Evolutionary conservation across 352 stramenopile species (phyloP).

Genomic region (Thalassiosira livingstoniorum): DNA sequence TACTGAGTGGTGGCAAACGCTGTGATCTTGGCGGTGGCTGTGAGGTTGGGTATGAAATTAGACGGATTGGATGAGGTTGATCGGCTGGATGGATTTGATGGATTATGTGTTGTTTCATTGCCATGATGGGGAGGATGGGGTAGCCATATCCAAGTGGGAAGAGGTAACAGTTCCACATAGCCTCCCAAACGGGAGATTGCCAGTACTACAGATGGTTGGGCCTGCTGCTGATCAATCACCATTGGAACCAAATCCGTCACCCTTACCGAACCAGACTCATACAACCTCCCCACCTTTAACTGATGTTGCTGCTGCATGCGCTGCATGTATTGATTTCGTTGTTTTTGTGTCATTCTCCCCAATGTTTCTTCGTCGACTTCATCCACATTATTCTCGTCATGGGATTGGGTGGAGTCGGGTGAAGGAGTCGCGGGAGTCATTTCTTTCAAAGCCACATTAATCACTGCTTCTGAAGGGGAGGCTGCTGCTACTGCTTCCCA

Average conservation of each 20-base stretch:
- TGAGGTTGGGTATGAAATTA: constrained; percentile 51
- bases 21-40: constrained; percentile 28
- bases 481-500: constrained; percentile 70
- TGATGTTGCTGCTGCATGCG: neutral
- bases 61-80: too few species aligned
- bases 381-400: neutral
- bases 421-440: constrained; percentile 35
- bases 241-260: constrained; percentile 53
- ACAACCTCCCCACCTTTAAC: constrained; percentile 30
- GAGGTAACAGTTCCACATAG: constrained; percentile 77
- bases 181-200: constrained; percentile 77
- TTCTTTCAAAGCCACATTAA: constrained; percentile 47
- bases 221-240: constrained; percentile 20
- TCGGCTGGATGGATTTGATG: too few species aligned
- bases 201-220: constrained; percentile 38
- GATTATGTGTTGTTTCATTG: too few species aligned
- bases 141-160: constrained; percentile 72
- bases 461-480: constrained; percentile 50
- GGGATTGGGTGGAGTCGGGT: neutral
- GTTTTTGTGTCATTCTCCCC: neutral
- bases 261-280: constrained; percentile 41
- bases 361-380: neutral
- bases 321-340: constrained; percentile 2
- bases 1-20: constrained; percentile 67
- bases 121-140: constrained; percentile 32